phyloP scores from a whole-genome alignment of 1,139 yeast species.

The Blastobotrys proliferans region DNA sequence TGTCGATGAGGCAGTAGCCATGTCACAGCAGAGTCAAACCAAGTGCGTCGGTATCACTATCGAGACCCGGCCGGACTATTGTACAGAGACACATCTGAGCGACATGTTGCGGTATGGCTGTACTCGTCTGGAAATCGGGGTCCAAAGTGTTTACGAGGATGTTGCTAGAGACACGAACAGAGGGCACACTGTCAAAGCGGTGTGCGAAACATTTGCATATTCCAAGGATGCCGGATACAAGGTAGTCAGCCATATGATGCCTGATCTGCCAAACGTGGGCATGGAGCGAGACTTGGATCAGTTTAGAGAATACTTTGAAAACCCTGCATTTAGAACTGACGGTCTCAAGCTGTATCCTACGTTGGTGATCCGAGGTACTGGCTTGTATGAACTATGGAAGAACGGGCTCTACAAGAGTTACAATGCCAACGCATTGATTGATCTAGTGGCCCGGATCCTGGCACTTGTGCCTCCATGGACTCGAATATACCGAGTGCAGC shows the following conservation, averaged over 20 bases:
- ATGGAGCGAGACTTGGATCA: slow-evolving; percentile 98
- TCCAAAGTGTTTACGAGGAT: slow-evolving; percentile 94
- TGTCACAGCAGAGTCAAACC: slow-evolving; percentile 91
- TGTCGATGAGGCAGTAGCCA: slow-evolving; percentile 83
- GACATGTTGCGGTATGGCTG: slow-evolving; percentile 97
- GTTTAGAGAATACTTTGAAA: slow-evolving; percentile 92
- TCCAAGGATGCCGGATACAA: slow-evolving; percentile 98
- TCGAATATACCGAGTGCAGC: slow-evolving; percentile 93
- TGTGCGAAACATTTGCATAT: slow-evolving; percentile 89
- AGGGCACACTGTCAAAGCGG: slow-evolving; percentile 96
- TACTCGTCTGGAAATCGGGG: slow-evolving; percentile 95
- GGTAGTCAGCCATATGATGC: slow-evolving; percentile 99
- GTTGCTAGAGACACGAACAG: slow-evolving; percentile 98
- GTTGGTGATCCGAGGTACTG: slow-evolving; percentile 94
- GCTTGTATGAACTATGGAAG: slow-evolving; percentile 95
- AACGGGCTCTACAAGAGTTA: slow-evolving; percentile 91
- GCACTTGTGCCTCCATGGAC: slow-evolving; percentile 99
- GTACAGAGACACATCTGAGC: slow-evolving; percentile 91
- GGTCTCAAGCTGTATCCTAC: slow-evolving; percentile 96
- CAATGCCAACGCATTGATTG: slow-evolving; percentile 90
- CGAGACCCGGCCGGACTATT: slow-evolving; percentile 97
- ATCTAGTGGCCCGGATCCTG: slow-evolving; percentile 88
- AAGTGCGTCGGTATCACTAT: slow-evolving; percentile 98
- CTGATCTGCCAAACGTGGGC: slow-evolving; percentile 97
- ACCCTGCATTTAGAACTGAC: slow-evolving; percentile 95